Evolutionary conservation across 1,139 yeast genomes (phyloP).

Genomic region (Debaryomyces udenii): DNA sequence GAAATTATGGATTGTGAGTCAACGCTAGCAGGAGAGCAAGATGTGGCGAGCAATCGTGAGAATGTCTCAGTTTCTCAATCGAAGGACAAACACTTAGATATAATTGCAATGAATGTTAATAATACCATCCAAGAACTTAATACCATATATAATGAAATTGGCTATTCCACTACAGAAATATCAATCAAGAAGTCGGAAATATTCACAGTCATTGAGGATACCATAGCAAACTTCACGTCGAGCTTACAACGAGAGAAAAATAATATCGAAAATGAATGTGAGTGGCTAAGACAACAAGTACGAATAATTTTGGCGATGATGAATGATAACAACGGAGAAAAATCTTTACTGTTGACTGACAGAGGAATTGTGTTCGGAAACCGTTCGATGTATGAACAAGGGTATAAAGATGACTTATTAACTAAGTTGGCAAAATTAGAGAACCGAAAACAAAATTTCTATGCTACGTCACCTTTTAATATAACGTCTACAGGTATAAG

Average conservation of each 20-base stretch:
- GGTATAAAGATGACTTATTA: slow-evolving; percentile 35
- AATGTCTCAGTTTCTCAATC: not conserved
- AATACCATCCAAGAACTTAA: slow-evolving; percentile 38
- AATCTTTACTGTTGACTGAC: slow-evolving; percentile 25
- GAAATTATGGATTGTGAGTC: slow-evolving; percentile 12
- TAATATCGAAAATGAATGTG: slow-evolving; percentile 47
- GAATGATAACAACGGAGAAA: slow-evolving; percentile 38
- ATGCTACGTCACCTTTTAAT: slow-evolving; percentile 34
- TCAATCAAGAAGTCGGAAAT: slow-evolving; percentile 41
- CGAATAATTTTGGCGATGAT: slow-evolving; percentile 44
- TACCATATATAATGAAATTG: slow-evolving; percentile 39
- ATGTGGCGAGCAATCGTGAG: slow-evolving; percentile 1
- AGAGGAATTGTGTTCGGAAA: slow-evolving; percentile 41
- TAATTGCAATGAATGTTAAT: slow-evolving; percentile 34
- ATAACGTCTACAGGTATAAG: slow-evolving; percentile 12
- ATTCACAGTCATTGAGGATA: slow-evolving; percentile 42
- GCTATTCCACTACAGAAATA: slow-evolving; percentile 40
- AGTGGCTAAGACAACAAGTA: slow-evolving; percentile 51
- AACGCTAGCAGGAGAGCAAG: slow-evolving; percentile 9
- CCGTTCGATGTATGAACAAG: slow-evolving; percentile 30
- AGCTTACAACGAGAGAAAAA: slow-evolving; percentile 41
- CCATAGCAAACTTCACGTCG: slow-evolving; percentile 38
- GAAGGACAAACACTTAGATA: slow-evolving; percentile 24
- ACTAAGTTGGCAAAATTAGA: slow-evolving; percentile 23
- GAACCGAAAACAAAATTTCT: slow-evolving; percentile 25